Percentiles rank a stretch among this genome's conserved stretches.
Evolutionary conservation across 2,329 filamentous ascomycete species (phyloP).

Genomic region (Fusarium caatingaense): DNA sequence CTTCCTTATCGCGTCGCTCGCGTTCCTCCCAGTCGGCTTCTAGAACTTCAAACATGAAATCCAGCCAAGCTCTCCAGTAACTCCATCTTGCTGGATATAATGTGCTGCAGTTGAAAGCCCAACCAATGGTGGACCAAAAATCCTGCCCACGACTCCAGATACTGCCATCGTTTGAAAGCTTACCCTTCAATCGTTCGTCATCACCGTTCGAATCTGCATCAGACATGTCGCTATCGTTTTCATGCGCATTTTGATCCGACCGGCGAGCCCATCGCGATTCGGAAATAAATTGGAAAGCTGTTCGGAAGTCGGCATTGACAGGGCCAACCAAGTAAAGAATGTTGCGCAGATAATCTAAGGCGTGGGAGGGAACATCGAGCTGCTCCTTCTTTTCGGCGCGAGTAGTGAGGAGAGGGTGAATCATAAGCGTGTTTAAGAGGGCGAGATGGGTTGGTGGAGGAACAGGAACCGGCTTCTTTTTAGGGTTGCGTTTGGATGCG

Average conservation of each 20-base stretch:
- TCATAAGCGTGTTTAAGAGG: conserved; percentile 81
- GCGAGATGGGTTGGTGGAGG: conserved; percentile 80
- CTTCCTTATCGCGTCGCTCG: conserved; percentile 59
- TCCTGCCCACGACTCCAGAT: conserved; percentile 83
- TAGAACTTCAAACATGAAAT: conserved; percentile 81
- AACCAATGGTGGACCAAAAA: conserved; percentile 90
- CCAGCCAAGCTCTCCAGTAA: conserved; percentile 83
- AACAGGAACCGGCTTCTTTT: conserved; percentile 63
- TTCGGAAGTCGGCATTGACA: conserved; percentile 73
- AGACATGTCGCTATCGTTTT: conserved; percentile 57
- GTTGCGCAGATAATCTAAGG: conserved; percentile 77
- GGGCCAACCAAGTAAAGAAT: conserved; percentile 75
- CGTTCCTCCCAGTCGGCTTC: conserved; percentile 76
- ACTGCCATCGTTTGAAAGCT: conserved; percentile 72
- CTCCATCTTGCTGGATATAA: conserved; percentile 79
- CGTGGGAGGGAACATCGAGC: conserved; percentile 71
- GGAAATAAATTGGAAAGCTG: conserved; percentile 75
- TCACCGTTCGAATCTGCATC: conserved; percentile 59
- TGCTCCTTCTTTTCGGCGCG: conserved; percentile 72
- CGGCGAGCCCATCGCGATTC: conserved; percentile 47
- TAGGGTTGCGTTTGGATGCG: conserved; percentile 46
- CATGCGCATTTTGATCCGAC: conserved; percentile 52
- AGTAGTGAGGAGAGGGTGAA: conserved; percentile 84
- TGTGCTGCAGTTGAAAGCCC: conserved; percentile 92
- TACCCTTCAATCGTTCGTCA: conserved; percentile 65